A percentile compares a stretch with the other conserved stretches of the same genome.
phyloP scores from a whole-genome alignment of 225 moss, liverwort and hornwort genomes.

The Polytrichum commune region DNA sequence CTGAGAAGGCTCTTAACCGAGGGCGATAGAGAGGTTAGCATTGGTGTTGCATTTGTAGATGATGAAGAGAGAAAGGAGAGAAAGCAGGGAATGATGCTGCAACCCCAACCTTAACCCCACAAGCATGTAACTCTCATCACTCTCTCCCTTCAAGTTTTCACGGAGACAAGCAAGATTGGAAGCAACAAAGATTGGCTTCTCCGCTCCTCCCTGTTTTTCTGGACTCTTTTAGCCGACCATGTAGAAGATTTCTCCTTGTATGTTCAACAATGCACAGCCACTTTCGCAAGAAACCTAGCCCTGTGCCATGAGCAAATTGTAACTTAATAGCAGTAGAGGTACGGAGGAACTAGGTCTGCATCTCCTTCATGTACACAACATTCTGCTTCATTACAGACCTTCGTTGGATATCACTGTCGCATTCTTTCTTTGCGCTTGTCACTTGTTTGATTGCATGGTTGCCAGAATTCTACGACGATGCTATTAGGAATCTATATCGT shows the following conservation, averaged over 20 bases:
- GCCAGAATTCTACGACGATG: too few species aligned
- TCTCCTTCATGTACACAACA: too few species aligned
- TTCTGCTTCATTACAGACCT: too few species aligned
- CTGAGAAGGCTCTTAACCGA: slow-evolving; percentile 86
- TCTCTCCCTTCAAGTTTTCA: slow-evolving; percentile 26
- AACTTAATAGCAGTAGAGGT: not conserved
- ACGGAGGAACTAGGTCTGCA: too few species aligned
- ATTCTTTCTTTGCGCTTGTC: too few species aligned
- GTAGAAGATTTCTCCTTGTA: not conserved
- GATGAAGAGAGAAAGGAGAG: not conserved
- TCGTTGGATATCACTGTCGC: too few species aligned
- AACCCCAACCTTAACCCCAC: not conserved
- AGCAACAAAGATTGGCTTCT: not conserved
- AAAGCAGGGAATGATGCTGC: not conserved
- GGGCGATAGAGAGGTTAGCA: slow-evolving; percentile 47
- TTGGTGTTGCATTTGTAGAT: slow-evolving; percentile 3
- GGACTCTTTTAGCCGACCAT: not conserved
- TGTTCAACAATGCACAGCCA: slow-evolving; percentile 1
- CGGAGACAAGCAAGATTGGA: slow-evolving; percentile 20
- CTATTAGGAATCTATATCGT: too few species aligned
- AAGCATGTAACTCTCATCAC: slow-evolving; percentile 3
- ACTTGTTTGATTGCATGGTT: too few species aligned
- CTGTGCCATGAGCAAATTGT: slow-evolving; percentile 5
- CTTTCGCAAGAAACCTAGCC: not conserved
- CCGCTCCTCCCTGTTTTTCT: slow-evolving; percentile 10